phyloP scores from a whole-genome alignment of 306 rosid genomes.

The Prosopis cineraria region DNA sequence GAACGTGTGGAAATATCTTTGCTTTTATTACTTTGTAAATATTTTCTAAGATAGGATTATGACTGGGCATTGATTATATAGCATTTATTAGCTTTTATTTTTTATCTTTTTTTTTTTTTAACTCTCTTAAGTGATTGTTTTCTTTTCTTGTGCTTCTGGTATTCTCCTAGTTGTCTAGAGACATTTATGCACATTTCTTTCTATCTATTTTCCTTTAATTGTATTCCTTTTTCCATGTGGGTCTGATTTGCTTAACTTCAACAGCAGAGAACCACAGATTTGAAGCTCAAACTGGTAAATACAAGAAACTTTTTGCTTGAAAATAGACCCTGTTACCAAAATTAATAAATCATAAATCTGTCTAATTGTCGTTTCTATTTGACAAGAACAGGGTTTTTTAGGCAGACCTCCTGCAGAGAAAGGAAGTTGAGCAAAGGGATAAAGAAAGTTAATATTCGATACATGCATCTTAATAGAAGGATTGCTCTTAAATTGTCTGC shows the following conservation, averaged over 20 bases:
- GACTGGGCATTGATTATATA: too few species aligned
- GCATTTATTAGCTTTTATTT: too few species aligned
- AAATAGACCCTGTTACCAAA: slow-evolving; percentile 16
- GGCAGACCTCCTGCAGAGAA: slow-evolving; percentile 47
- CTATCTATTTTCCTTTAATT: neutral
- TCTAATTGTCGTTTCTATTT: slow-evolving; percentile 16
- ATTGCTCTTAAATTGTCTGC: slow-evolving; percentile 12
- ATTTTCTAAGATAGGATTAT: too few species aligned
- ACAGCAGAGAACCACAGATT: slow-evolving; percentile 53
- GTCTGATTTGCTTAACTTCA: slow-evolving; percentile 35
- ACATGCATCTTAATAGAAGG: slow-evolving; percentile 13
- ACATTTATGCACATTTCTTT: slow-evolving; percentile 16
- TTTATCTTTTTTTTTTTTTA: too few species aligned
- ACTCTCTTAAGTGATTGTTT: slow-evolving; percentile 51
- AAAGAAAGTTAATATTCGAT: slow-evolving; percentile 26
- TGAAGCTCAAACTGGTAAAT: slow-evolving; percentile 70
- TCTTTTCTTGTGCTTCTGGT: neutral
- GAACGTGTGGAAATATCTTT: too few species aligned
- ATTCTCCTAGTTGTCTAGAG: neutral
- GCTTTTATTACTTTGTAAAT: too few species aligned
- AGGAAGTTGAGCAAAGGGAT: slow-evolving; percentile 37
- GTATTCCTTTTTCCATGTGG: slow-evolving; percentile 1
- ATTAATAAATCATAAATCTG: neutral
- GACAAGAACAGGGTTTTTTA: slow-evolving; percentile 38
- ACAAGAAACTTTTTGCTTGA: slow-evolving; percentile 23